A percentile compares a stretch with the other conserved stretches of the same genome.
Conservation (phyloP, 306 rosid genomes). For the Astragalus glycyphyllos region DNA sequence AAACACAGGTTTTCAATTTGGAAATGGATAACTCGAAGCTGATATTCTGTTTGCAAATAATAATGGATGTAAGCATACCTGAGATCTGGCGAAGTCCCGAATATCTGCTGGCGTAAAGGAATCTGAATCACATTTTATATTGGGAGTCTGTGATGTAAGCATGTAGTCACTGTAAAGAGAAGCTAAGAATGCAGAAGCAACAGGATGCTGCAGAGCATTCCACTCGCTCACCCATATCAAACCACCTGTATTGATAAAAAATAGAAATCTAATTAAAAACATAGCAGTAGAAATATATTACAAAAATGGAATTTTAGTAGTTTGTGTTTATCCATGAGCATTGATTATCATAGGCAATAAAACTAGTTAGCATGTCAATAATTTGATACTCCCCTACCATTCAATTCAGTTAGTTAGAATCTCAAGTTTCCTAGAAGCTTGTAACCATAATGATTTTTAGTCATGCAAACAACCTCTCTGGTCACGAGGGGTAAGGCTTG, state of each 20-base stretch:
- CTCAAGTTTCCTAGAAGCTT: constrained; percentile 5
- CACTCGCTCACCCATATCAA: constrained; percentile 88
- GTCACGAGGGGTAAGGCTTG: not conserved
- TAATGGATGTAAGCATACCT: constrained; percentile 59
- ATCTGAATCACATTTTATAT: constrained; percentile 62
- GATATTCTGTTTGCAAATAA: constrained; percentile 25
- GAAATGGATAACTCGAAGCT: constrained; percentile 18
- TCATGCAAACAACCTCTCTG: not conserved
- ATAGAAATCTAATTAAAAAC: constrained; percentile 15
- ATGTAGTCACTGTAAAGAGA: constrained; percentile 88
- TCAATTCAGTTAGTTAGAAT: constrained; percentile 30
- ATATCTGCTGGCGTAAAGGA: constrained; percentile 72
- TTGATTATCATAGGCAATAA: constrained; percentile 27
- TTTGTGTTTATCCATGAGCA: constrained; percentile 22
- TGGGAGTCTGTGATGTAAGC: constrained; percentile 74
- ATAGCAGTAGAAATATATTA: constrained; percentile 13
- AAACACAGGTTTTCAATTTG: constrained; percentile 27
- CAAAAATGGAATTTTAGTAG: constrained; percentile 9
- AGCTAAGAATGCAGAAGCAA: constrained; percentile 95
- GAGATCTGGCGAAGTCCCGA: constrained; percentile 77
- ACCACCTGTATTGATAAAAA: constrained; percentile 58
- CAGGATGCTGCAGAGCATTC: constrained; percentile 95
- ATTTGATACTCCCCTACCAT: constrained; percentile 5
- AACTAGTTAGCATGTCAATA: constrained; percentile 25
- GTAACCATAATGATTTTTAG: constrained; percentile 21